Evolutionary conservation across 1,284 basidiomycete genomes (phyloP), one percentile per base, ranked within the genome.

Genomic region (Blastosporella zonata): DNA sequence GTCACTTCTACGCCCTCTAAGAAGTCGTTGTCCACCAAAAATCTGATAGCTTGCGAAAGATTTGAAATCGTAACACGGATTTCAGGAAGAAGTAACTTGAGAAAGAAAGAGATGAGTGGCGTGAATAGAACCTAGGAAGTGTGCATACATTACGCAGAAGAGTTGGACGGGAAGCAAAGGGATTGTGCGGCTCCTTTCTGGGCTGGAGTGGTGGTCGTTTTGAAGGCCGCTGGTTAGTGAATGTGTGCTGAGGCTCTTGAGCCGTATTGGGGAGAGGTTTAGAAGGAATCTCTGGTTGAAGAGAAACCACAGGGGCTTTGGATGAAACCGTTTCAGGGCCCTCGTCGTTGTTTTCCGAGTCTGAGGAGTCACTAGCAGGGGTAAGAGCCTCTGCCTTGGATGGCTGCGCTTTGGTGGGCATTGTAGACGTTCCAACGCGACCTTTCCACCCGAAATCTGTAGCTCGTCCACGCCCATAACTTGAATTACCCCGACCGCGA

Each of bases 11-110:
- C 93, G 40, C 81, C 79, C 39, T 78, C 71, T 12, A 99, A 71
- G 70, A 96, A 95, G 60, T 93, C 84, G 59, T 99, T 99, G 54
- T 92, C 88, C 2, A 93, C 92, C 12, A 98, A 68, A 67, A 98
- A 99, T 27, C 84, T 84, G 59, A 98, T 90, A 2, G 90, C 91
- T 67, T 98, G 96, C 0, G 93, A 92, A 1, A 98, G 74, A 65
- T 97, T 95, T 2, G 91, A 93, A 3, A 97, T 79, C 0, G 96
- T 95, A 60, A 93, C 81, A 22, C 86, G 82, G 43, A 97, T 93
- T 62, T 98, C 95, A 9, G 87, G 89, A 17, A 87, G 74, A 5
- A 98, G 77, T n/a, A 97, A 70, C 85, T 93, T 49, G 23, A 42
- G 3, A 52, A 35, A 27, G 3, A 18, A 36, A 20, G 15, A 28